Evolutionary conservation across 495 filamentous ascomycete genomes (phyloP), one percentile per base, ranked within the genome.

Genomic region (Lasiosphaeriaceae sp.): DNA sequence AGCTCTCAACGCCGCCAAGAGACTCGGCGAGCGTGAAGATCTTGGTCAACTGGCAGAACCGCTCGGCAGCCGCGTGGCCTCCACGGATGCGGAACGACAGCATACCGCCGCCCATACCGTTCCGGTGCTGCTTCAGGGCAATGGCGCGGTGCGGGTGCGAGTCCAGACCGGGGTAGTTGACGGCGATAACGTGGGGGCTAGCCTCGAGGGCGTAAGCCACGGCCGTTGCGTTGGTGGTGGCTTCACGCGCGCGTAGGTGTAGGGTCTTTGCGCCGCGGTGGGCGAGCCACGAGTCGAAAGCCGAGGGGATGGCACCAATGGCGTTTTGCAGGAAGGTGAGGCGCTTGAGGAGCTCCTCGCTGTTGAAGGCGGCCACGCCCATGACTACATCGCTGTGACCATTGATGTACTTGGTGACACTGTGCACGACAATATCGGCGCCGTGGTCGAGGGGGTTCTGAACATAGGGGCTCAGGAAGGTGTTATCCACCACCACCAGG

Each of bases 341-440:
- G 24, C 88, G 83, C 57, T 89, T 81, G 60, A 85, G 84, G 52
- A 99, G 76, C 5, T 80, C 78, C 12, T 90, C 83, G 5, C 87
- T 87, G 77, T 94, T 97, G 82, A 96, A 96, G n/a, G 94, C 94
- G 19, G 90, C 90, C 31, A 90, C 86, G 56, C 94, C 94, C 94
- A 99, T 99, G 51, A 96, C 81, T n/a, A 99, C 94, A 70, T 99
- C 93, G 72, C 86, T 79, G 74, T 99, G 94, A 7, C 94, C 94
- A 68, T 99, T 99, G 72, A 99, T 97, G 75, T 97, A 99, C 73
- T 99, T 99, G 8, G 94, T 99, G n/a, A 99, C 94, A 39, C 88
- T 92, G 78, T 99, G 94, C n/a, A 97, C 86, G 44, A 97, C 94
- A 47, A 99, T 92, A 67, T 99, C 95, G 35, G 94, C 94, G 63